A percentile compares a stretch with the other conserved stretches of the same genome.
These are phyloP conservation scores for Chenopodium quinoa DNA, from an alignment of 148 eudicot genomes.

Conservation along the genomic window DNA sequence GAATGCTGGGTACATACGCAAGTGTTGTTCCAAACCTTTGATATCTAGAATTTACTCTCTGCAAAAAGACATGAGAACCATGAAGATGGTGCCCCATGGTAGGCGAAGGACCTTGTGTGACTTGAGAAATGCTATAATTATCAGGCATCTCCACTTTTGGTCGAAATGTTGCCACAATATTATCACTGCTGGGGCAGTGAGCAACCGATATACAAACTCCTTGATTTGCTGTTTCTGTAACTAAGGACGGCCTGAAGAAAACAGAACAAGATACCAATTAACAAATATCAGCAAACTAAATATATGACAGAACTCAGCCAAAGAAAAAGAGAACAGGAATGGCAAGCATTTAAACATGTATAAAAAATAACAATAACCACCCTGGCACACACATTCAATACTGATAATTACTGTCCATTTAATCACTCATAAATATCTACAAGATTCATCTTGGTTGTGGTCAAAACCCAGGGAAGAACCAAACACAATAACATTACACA, in stretches of 20 bases:
- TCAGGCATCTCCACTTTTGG: constrained; percentile 62
- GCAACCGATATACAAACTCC: constrained; percentile 95
- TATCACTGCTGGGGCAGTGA: constrained; percentile 41
- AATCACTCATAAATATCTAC: not conserved
- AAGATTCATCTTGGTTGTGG: not conserved
- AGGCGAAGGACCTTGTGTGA: constrained; percentile 37
- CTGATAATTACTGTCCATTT: not conserved
- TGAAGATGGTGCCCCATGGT: constrained; percentile 41
- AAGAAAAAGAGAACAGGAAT: not conserved
- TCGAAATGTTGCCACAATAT: constrained; percentile 76
- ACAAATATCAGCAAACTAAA: not conserved
- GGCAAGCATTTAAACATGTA: not conserved
- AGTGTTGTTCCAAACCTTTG: constrained; percentile 44
- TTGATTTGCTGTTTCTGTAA: constrained; percentile 61
- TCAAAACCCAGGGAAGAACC: not conserved
- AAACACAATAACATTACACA: not conserved
- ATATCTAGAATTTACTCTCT: constrained; percentile 41
- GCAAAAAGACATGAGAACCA: constrained; percentile 61
- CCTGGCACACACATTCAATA: not conserved
- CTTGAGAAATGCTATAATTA: constrained; percentile 43
- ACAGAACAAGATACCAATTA: not conserved
- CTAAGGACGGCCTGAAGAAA: constrained; percentile 50
- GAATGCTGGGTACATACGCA: constrained; percentile 59
- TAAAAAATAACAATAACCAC: not conserved
- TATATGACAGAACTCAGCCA: not conserved